Conservation (phyloP, 768 basidiomycete species). For the Agaricus bisporus region DNA sequence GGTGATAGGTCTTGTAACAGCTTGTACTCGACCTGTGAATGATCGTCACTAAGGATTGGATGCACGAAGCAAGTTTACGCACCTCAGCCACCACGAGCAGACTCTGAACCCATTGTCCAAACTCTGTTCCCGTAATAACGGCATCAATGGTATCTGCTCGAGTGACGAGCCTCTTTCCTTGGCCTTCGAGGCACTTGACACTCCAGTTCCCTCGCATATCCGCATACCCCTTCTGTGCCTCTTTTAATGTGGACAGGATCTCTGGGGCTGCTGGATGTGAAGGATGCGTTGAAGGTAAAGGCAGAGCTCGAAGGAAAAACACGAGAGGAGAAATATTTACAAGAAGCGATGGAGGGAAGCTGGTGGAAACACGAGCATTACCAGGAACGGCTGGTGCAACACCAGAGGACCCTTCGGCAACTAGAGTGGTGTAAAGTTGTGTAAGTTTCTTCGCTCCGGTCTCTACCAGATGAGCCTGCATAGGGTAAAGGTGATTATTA, state of each 20-base stretch:
- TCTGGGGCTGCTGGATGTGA: constrained; percentile 70
- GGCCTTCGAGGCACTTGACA: constrained; percentile 66
- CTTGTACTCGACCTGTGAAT: constrained; percentile 56
- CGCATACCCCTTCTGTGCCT: constrained; percentile 77
- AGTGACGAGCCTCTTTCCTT: constrained; percentile 64
- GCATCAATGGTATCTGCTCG: constrained; percentile 65
- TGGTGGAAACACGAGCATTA: constrained; percentile 17
- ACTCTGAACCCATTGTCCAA: constrained; percentile 64
- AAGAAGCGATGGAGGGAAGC: constrained; percentile 50
- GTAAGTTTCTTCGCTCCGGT: constrained; percentile 79
- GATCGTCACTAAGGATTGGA: background rate
- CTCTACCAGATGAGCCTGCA: constrained; percentile 66
- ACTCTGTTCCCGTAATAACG: constrained; percentile 60
- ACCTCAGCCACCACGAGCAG: constrained; percentile 66
- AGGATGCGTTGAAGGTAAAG: constrained; percentile 74
- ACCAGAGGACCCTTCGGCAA: constrained; percentile 82
- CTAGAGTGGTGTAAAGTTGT: constrained; percentile 79
- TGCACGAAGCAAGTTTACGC: constrained; percentile 13
- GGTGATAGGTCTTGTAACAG: constrained; percentile 60
- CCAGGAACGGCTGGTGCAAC: constrained; percentile 36
- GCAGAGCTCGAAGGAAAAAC: constrained; percentile 62
- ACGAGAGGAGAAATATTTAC: constrained; percentile 58
- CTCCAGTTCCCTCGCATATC: constrained; percentile 84
- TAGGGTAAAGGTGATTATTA: background rate
- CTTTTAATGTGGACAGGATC: constrained; percentile 61